Conservation (phyloP, 2,329 filamentous ascomycete species). For the Xylariomycetidae sp. region DNA sequence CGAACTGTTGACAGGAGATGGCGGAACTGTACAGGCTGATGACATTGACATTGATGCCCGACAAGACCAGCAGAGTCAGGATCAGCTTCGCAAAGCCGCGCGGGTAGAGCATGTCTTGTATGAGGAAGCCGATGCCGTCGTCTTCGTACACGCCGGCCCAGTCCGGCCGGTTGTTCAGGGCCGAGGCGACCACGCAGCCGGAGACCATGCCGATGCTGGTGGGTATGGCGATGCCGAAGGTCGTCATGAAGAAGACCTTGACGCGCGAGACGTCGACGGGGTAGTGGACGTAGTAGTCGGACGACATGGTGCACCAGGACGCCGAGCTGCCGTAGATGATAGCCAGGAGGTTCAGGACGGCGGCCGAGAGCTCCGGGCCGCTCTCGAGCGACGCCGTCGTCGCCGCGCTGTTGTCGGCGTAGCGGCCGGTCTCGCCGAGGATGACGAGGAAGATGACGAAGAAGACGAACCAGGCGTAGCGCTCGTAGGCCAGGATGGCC, state of each 20-base stretch:
- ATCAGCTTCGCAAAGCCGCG: slow-evolving; percentile 38
- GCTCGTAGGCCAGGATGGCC: slow-evolving; percentile 44
- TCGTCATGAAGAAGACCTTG: slow-evolving; percentile 45
- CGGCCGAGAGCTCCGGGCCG: slow-evolving; percentile 27
- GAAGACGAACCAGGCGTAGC: slow-evolving; percentile 44
- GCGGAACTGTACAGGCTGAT: slow-evolving; percentile 38
- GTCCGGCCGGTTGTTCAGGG: slow-evolving; percentile 34
- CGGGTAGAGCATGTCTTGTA: slow-evolving; percentile 40
- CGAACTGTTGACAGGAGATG: slow-evolving; percentile 36
- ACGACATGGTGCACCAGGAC: slow-evolving; percentile 42
- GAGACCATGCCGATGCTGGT: slow-evolving; percentile 45
- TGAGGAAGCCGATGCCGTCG: slow-evolving; percentile 39
- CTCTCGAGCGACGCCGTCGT: neutral
- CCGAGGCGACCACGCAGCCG: slow-evolving; percentile 38
- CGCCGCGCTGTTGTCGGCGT: slow-evolving; percentile 34
- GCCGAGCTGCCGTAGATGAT: slow-evolving; percentile 45
- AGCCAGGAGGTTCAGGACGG: slow-evolving; percentile 38
- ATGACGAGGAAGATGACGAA: slow-evolving; percentile 45
- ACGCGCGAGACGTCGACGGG: slow-evolving; percentile 38
- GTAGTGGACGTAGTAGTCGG: slow-evolving; percentile 44
- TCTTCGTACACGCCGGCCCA: slow-evolving; percentile 34
- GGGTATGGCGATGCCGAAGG: slow-evolving; percentile 40
- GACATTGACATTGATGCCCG: slow-evolving; percentile 42
- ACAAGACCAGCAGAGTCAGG: slow-evolving; percentile 33
- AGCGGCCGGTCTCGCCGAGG: slow-evolving; percentile 38